These are phyloP conservation scores for Blastobotrys parvus DNA, from an alignment of 805 yeast genomes.

Conservation along the genomic window DNA sequence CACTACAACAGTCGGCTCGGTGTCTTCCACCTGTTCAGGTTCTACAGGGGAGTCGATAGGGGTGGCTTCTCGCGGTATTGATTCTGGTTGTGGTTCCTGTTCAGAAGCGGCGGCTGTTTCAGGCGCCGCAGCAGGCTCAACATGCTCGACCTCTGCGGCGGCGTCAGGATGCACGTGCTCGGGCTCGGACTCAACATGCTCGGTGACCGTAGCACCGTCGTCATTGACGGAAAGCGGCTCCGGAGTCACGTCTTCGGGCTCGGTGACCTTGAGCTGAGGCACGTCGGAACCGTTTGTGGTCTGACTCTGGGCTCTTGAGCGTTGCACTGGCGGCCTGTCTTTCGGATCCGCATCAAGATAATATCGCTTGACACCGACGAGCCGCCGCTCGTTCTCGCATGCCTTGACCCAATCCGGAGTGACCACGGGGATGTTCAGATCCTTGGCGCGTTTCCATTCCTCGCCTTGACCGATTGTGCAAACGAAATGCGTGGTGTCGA, in stretches of 20 bases:
- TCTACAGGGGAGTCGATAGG: no score
- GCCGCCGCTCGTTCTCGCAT: constrained; percentile 78
- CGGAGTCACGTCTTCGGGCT: constrained; percentile 3
- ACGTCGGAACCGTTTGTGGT: constrained; percentile 9
- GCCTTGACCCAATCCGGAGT: constrained; percentile 97
- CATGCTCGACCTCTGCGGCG: constrained; percentile 16
- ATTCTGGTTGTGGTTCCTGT: constrained; percentile 16
- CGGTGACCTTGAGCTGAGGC: constrained; percentile 7
- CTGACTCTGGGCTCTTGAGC: constrained; percentile 16
- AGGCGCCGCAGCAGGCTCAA: constrained; percentile 3
- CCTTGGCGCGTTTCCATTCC: constrained; percentile 71
- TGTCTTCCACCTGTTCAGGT: constrained; percentile 9
- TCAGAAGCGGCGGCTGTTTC: constrained; percentile 8
- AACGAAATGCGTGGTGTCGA: constrained; percentile 94
- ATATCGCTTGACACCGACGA: constrained; percentile 83
- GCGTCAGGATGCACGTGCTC: constrained; percentile 11
- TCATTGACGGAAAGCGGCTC: no score
- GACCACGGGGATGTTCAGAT: constrained; percentile 83
- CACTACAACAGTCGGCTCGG: no score
- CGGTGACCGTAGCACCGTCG: constrained; percentile 7
- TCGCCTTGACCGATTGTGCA: constrained; percentile 63
- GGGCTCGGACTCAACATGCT: constrained; percentile 12
- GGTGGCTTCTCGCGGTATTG: no score
- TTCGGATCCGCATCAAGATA: constrained; percentile 34
- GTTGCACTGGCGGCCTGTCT: constrained; percentile 19